phyloP scores from a whole-genome alignment of 2,329 filamentous ascomycete genomes.

The Beauveria caledonica region DNA sequence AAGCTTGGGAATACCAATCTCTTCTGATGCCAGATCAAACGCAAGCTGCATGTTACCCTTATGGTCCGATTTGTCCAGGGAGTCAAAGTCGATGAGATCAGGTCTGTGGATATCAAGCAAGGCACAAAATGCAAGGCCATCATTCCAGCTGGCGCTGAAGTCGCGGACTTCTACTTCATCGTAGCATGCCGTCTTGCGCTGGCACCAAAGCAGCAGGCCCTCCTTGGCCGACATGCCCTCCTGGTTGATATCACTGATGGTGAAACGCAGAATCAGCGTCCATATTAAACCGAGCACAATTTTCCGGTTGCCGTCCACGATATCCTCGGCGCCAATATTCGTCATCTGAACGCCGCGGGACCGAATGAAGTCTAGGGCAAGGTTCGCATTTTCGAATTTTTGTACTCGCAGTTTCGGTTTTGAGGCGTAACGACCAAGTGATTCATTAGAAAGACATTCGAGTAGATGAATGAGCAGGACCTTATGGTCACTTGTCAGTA shows the following conservation, averaged over 20 bases:
- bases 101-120: slow-evolving; percentile 94
- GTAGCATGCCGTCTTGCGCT: slow-evolving; percentile 97
- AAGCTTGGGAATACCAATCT: slow-evolving; percentile 93
- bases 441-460: slow-evolving; percentile 90
- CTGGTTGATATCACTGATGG: slow-evolving; percentile 96
- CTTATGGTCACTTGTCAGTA: slow-evolving; percentile 35
- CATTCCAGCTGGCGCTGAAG: slow-evolving; percentile 95
- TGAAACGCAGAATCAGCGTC: slow-evolving; percentile 96
- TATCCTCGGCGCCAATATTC: slow-evolving; percentile 96
- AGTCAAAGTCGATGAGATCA: slow-evolving; percentile 93
- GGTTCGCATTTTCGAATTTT: slow-evolving; percentile 96
- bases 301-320: slow-evolving; percentile 95
- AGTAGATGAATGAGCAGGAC: slow-evolving; percentile 94
- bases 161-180: slow-evolving; percentile 93
- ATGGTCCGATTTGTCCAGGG: slow-evolving; percentile 88
- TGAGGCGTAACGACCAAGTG: slow-evolving; percentile 90
- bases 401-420: slow-evolving; percentile 95
- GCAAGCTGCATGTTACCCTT: slow-evolving; percentile 96
- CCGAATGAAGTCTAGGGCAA: slow-evolving; percentile 88
- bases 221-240: slow-evolving; percentile 98
- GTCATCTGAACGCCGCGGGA: slow-evolving; percentile 90
- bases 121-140: slow-evolving; percentile 93
- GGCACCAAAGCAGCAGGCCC: slow-evolving; percentile 90
- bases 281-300: slow-evolving; percentile 96
- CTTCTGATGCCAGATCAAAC: slow-evolving; percentile 90